Conservation (phyloP, 192 early-diverging fungal genomes). For the Coemansia sp. region DNA sequence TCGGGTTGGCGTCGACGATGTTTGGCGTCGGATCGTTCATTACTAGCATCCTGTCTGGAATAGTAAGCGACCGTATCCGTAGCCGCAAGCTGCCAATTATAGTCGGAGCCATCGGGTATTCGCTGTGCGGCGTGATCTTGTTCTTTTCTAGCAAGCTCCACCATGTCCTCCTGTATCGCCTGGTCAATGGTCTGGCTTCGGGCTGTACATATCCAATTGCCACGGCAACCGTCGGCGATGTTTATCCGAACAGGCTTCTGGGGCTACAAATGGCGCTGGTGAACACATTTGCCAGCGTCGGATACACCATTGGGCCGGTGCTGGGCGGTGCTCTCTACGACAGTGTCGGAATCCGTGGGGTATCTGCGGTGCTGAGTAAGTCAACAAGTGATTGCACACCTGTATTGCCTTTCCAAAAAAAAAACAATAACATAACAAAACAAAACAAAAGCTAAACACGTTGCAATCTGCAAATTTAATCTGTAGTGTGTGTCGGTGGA, state of each 20-base stretch:
- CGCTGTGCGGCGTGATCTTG: conserved; percentile 21
- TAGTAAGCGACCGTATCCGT: conserved; percentile 33
- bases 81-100: conserved; percentile 41
- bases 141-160: conserved; percentile 40
- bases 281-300: conserved; percentile 28
- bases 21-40: conserved; percentile 39
- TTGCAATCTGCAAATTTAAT: neutral
- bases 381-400: neutral
- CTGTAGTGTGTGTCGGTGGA: conserved; percentile 25
- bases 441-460: no score
- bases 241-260: conserved; percentile 43
- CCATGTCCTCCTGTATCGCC: conserved; percentile 38
- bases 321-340: conserved; percentile 43
- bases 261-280: conserved; percentile 40
- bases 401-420: neutral
- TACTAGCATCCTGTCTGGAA: conserved; percentile 36
- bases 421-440: no score
- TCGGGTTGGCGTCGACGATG: conserved; percentile 39
- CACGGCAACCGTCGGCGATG: conserved; percentile 32
- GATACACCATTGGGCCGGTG: conserved; percentile 33
- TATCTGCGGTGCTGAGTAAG: conserved; percentile 42
- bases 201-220: conserved; percentile 39
- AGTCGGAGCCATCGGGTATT: conserved; percentile 31
- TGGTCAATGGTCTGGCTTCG: conserved; percentile 48
- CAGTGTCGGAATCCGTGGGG: conserved; percentile 28